A percentile compares a stretch with the other conserved stretches of the same genome.
phyloP scores from a whole-genome alignment of 257 asterid species.

The Primulina huaijiensis region DNA sequence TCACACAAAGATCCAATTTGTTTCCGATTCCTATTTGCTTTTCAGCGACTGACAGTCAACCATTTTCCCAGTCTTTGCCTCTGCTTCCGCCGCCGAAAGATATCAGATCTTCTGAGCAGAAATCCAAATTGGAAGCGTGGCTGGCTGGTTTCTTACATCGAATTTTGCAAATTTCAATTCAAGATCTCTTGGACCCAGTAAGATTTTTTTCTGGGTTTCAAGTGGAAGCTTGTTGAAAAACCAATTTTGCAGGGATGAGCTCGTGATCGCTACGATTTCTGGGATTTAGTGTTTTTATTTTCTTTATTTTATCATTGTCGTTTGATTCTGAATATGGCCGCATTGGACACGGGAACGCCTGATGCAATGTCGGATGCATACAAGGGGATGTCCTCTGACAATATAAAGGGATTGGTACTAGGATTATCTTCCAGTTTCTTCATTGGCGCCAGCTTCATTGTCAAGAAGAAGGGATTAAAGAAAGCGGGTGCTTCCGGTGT shows the following conservation, averaged over 20 bases:
- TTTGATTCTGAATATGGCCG: slow-evolving; percentile 39
- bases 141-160: not conserved
- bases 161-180: not conserved
- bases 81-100: not conserved
- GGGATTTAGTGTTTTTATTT: not conserved
- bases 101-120: not conserved
- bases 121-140: not conserved
- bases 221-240: not conserved
- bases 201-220: not conserved
- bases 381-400: slow-evolving; percentile 67
- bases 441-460: slow-evolving; percentile 80
- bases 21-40: not conserved
- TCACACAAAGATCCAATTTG: not conserved
- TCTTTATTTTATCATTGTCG: slow-evolving; percentile 6
- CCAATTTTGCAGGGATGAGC: slow-evolving; percentile 22
- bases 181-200: not conserved
- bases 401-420: slow-evolving; percentile 66
- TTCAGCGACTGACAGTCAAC: not conserved
- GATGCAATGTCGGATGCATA: slow-evolving; percentile 33
- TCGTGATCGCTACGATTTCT: slow-evolving; percentile 27
- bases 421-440: slow-evolving; percentile 78
- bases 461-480: slow-evolving; percentile 84
- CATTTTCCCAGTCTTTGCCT: not conserved
- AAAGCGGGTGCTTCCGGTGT: slow-evolving; percentile 80
- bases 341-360: slow-evolving; percentile 33